Base-by-base conservation (phyloP, 805 yeast species). In the Candida sakaeoensis region DNA sequence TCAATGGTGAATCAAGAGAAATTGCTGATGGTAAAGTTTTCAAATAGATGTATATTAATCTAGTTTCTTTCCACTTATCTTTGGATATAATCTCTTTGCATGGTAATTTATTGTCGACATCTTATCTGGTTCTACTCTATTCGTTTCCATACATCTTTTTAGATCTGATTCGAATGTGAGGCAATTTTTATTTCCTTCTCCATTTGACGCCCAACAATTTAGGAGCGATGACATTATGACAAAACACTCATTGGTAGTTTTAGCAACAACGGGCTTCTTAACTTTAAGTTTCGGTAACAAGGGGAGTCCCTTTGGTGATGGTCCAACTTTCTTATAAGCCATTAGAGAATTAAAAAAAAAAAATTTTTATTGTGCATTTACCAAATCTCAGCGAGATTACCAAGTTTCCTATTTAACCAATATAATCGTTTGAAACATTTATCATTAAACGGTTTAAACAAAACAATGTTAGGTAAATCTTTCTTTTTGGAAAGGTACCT, bases 11-110 rank as follows among this genome's bases (percentile, higher is more conserved):
- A 72, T 62, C 73, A 63, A 82, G 75, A 64, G 96, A 86, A 74
- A 85, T 91, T 57, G 95, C 84, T 52, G 99, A 91, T 68, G 99
- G 99, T 74, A 90, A 91, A 79, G 97, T 91, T 54, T 82, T 89
- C 75, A 91, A 91, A 80, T 90, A 82, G 72, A 33, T 33, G 3
- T 10, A 3, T 16, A 22, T 27, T 21, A 36, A 36, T 36, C 39
- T 4, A 24, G n/a, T 24, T 26, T 31, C 19, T 58, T 64, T 14
- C 70, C 69, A 56, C 74, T 75, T 46, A 77, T 72, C 60, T 74
- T 76, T 18, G 80, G 79, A 47, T 74, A 63, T 49, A 77, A 62
- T 54, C 82, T 69, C 9, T 72, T 60, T 21, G 82, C 78, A 51
- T 77, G 81, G 56, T 74, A 76, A 57, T 76, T 76, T 47, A 74